Evolutionary conservation across 352 stramenopile genomes (phyloP).

Genomic region (Phytophthora hybrid): DNA sequence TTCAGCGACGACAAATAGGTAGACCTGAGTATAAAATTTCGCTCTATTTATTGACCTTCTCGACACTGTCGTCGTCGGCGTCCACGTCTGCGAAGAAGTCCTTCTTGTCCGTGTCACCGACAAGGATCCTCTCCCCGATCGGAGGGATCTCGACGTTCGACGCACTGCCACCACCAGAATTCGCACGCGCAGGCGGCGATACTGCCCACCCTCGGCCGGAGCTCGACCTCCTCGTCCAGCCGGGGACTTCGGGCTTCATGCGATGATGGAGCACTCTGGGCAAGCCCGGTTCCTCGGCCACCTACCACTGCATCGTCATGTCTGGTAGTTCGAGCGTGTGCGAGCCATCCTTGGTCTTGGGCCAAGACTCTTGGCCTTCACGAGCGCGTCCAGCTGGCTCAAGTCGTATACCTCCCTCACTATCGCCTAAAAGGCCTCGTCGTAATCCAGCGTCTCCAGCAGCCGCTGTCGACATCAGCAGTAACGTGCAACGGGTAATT

Average conservation of each 20-base stretch:
- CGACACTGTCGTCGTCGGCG: conserved; percentile 13
- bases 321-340: conserved; percentile 41
- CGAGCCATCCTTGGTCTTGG: conserved; percentile 43
- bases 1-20: background rate
- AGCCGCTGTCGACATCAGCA: conserved; percentile 35
- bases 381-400: conserved; percentile 46
- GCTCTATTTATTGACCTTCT: conserved; percentile 20
- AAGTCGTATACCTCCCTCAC: conserved; percentile 61
- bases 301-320: conserved; percentile 71
- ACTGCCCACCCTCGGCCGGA: conserved; percentile 18
- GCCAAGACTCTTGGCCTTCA: conserved; percentile 55
- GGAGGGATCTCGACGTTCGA: conserved; percentile 66
- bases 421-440: conserved; percentile 62
- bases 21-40: background rate
- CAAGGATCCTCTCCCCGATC: conserved; percentile 62
- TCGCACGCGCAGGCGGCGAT: conserved; percentile 60
- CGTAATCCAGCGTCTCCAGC: conserved; percentile 55
- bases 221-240: too few relatives aligned
- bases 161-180: conserved; percentile 59
- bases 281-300: conserved; percentile 59
- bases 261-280: conserved; percentile 59
- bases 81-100: conserved; percentile 60
- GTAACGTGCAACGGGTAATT: too few relatives aligned
- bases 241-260: background rate
- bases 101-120: conserved; percentile 40